phyloP scores from a whole-genome alignment of 1,139 yeast species.

The Protomyces lactucae-debilis region DNA sequence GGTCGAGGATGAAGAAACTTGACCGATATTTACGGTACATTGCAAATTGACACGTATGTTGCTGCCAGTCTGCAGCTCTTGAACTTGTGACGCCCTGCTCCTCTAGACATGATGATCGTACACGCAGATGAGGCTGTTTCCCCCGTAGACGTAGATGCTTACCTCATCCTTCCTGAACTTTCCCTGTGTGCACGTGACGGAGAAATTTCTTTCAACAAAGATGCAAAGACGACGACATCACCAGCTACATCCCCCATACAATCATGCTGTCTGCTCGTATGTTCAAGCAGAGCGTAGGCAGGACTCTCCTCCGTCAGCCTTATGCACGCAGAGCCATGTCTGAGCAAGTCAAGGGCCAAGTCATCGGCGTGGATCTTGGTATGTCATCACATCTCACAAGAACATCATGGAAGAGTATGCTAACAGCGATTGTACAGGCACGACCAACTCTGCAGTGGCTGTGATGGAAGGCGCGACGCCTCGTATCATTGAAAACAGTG shows the following conservation, averaged over 20 bases:
- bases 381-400: constrained; percentile 30
- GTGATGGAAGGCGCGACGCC: constrained; percentile 96
- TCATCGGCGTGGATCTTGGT: constrained; percentile 97
- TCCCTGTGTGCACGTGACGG: neutral
- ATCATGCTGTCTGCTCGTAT: constrained; percentile 17
- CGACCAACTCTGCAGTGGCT: constrained; percentile 83
- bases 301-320: constrained; percentile 24
- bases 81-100: no score
- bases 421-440: neutral
- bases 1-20: no score
- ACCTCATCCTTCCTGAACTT: no score
- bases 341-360: constrained; percentile 38
- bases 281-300: constrained; percentile 7
- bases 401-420: neutral
- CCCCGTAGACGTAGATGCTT: no score
- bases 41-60: no score
- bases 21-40: no score
- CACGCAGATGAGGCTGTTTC: no score
- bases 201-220: neutral
- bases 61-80: no score
- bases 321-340: constrained; percentile 24
- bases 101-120: no score
- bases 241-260: neutral
- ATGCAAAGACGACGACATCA: no score
- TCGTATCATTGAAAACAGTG: constrained; percentile 94